These are phyloP conservation scores for Trichoderma orchidacearum DNA, from an alignment of 495 filamentous ascomycete species.

Conservation along the genomic window DNA sequence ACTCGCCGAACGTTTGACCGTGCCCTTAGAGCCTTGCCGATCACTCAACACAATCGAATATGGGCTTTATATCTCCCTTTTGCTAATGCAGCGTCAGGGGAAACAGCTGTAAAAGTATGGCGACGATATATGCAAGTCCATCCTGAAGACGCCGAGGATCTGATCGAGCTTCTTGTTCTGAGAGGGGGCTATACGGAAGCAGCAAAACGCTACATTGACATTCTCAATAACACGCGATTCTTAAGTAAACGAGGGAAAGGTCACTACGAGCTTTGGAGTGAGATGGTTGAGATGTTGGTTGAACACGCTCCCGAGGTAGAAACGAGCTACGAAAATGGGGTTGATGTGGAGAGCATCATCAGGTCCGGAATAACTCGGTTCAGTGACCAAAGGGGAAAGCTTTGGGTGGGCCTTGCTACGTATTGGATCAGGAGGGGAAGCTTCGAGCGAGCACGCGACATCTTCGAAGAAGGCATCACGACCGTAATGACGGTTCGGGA, in stretches of 20 bases:
- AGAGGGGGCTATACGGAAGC: slow-evolving; percentile 83
- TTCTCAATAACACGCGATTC: slow-evolving; percentile 85
- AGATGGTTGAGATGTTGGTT: slow-evolving; percentile 96
- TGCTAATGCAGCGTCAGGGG: slow-evolving; percentile 81
- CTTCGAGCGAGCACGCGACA: slow-evolving; percentile 79
- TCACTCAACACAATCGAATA: slow-evolving; percentile 94
- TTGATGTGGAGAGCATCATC: slow-evolving; percentile 89
- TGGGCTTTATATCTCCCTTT: slow-evolving; percentile 90
- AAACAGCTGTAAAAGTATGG: slow-evolving; percentile 89
- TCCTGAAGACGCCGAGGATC: slow-evolving; percentile 91
- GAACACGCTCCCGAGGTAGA: slow-evolving; percentile 78
- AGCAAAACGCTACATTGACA: slow-evolving; percentile 82
- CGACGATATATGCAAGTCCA: slow-evolving; percentile 95
- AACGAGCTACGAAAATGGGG: slow-evolving; percentile 61
- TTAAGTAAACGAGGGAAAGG: slow-evolving; percentile 88
- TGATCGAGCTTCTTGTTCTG: slow-evolving; percentile 75
- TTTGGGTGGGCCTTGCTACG: slow-evolving; percentile 93
- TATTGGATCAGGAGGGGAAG: slow-evolving; percentile 93
- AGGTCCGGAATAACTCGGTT: slow-evolving; percentile 88
- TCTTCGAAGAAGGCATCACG: slow-evolving; percentile 93
- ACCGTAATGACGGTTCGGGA: slow-evolving; percentile 99
- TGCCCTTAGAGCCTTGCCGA: slow-evolving; percentile 82
- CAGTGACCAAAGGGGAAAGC: slow-evolving; percentile 83
- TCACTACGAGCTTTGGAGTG: slow-evolving; percentile 92
- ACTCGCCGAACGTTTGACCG: slow-evolving; percentile 89